Evolutionary conservation across 1,284 basidiomycete species (phyloP).

Genomic region (Irpex rosettiformis): DNA sequence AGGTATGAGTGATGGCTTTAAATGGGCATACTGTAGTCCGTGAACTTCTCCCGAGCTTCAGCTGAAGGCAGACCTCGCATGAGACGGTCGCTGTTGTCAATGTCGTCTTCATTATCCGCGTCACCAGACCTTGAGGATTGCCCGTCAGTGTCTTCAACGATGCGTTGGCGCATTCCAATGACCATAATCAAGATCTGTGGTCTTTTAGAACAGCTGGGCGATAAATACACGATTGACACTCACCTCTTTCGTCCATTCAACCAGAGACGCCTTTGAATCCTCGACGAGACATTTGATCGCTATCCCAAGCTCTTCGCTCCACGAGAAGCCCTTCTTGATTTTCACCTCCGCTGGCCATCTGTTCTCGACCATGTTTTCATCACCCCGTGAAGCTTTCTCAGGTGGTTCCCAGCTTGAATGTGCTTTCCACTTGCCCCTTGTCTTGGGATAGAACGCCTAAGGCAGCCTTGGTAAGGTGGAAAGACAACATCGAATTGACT

Average conservation of each 20-base stretch:
- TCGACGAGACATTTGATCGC: constrained; percentile 75
- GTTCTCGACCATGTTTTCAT: constrained; percentile 31
- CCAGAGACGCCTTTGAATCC: constrained; percentile 55
- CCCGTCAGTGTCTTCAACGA: constrained; percentile 71
- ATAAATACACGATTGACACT: constrained; percentile 23
- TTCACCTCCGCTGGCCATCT: constrained; percentile 65
- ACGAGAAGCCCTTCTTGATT: constrained; percentile 86
- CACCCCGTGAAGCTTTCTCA: constrained; percentile 34
- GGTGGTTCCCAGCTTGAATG: constrained; percentile 76
- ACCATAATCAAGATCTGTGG: constrained; percentile 65
- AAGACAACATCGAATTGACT: neutral
- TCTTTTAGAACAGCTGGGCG: neutral
- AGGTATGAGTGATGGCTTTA: neutral
- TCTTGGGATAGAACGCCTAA: constrained; percentile 88
- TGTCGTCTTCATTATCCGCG: constrained; percentile 38
- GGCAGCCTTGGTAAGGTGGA: neutral
- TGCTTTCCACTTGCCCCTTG: constrained; percentile 81
- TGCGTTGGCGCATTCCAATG: constrained; percentile 61
- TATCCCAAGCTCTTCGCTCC: constrained; percentile 88
- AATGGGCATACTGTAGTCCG: constrained; percentile 66
- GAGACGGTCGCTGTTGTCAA: constrained; percentile 23
- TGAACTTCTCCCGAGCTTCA: constrained; percentile 71
- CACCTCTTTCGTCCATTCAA: constrained; percentile 82
- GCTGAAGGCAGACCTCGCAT: constrained; percentile 52
- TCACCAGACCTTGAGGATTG: constrained; percentile 32